Evolutionary conservation across 1,284 basidiomycete genomes (phyloP).

Genomic region (Leccinum huronense): DNA sequence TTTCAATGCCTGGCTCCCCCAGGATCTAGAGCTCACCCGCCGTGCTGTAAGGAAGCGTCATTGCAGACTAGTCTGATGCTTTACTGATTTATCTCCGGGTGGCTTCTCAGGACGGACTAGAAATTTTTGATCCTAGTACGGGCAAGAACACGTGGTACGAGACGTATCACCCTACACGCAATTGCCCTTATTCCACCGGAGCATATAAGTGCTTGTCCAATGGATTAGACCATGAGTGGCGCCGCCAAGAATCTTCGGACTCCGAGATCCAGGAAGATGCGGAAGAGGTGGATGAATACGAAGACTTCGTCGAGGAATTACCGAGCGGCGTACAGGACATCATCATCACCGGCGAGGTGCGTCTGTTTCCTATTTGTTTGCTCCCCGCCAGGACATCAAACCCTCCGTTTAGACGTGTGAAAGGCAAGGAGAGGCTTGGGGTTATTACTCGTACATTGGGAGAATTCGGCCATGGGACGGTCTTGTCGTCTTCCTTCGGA

Average conservation of each 20-base stretch:
- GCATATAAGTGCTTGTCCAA: conserved; percentile 35
- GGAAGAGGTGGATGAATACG: conserved; percentile 38
- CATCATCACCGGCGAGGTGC: conserved; percentile 48
- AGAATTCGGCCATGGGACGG: conserved; percentile 52
- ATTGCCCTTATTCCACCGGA: conserved; percentile 34
- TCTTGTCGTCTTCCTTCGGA: conserved; percentile 44
- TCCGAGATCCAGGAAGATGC: conserved; percentile 19
- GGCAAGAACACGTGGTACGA: conserved; percentile 42
- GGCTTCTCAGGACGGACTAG: conserved; percentile 39
- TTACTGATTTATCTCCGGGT: conserved; percentile 17
- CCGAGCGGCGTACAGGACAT: conserved; percentile 46
- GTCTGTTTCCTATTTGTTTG: conserved; percentile 14
- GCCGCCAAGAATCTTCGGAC: conserved; percentile 23
- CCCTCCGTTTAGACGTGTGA: conserved; percentile 37
- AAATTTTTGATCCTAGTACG: conserved; percentile 39
- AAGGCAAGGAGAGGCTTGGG: conserved; percentile 48
- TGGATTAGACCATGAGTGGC: conserved; percentile 26
- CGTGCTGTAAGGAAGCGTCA: conserved; percentile 33
- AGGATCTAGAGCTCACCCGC: conserved; percentile 33
- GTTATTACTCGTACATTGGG: conserved; percentile 44
- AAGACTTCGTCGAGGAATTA: conserved; percentile 37
- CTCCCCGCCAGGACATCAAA: conserved; percentile 6
- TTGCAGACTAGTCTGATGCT: conserved; percentile 3
- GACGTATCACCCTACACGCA: conserved; percentile 39
- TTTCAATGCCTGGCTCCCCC: conserved; percentile 48